These are phyloP conservation scores for Primulina huaijiensis DNA, from an alignment of 257 asterid genomes.

Conservation along the genomic window DNA sequence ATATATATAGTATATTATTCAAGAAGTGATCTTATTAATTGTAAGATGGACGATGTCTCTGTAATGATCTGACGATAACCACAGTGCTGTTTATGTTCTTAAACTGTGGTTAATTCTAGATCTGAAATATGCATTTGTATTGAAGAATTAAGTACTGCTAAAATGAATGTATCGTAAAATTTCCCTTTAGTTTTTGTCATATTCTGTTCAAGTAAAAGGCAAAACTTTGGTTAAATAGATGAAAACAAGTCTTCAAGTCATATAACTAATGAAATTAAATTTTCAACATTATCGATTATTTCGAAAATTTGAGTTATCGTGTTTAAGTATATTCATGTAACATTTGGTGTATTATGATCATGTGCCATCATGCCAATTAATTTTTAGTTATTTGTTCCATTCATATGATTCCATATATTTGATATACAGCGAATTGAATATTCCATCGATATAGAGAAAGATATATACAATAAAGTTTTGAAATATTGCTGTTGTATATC, in stretches of 20 bases:
- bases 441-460: background rate
- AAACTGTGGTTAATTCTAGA: conserved; percentile 28
- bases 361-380: too few species aligned
- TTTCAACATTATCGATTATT: too few species aligned
- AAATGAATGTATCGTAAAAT: background rate
- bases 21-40: conserved; percentile 15
- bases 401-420: background rate
- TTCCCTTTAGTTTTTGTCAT: background rate
- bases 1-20: conserved; percentile 21
- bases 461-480: background rate
- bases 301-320: background rate
- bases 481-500: background rate
- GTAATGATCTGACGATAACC: conserved; percentile 22
- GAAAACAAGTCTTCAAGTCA: background rate
- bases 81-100: conserved; percentile 32
- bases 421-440: background rate
- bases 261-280: background rate
- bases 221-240: background rate
- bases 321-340: background rate
- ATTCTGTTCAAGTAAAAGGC: background rate
- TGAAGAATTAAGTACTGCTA: conserved; percentile 13
- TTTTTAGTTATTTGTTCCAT: background rate
- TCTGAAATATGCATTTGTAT: conserved; percentile 23
- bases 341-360: background rate
- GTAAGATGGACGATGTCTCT: conserved; percentile 29